Evolutionary conservation across 768 basidiomycete species (phyloP), one percentile per base, ranked within the genome.

Genomic region (Obba rivulosa): DNA sequence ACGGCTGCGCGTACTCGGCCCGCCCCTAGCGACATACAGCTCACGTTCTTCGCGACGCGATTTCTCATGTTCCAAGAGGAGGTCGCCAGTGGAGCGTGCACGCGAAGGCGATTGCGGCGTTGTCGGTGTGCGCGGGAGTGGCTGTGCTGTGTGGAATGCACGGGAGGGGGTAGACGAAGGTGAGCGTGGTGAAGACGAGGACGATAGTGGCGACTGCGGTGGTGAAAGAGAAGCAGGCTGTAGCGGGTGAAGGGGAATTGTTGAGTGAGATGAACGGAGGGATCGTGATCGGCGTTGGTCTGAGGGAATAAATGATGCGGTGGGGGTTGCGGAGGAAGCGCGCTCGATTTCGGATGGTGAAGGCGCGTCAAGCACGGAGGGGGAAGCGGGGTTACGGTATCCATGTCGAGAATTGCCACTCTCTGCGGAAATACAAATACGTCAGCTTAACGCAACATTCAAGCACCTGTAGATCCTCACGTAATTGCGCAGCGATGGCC

Each of bases 311-410:
- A 74, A 72, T 4, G 78, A 66, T 10, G 71, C 72, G 4, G 76
- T 78, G 1, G 82, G 78, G 21, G 81, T 80, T 22, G 69, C 69
- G 8, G 77, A 74, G 20, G 70, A 67, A 21, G 78, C 75, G 28
- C 64, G 61, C 23, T 69, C 62, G 44, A 66, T 69, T 45, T 86
- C 83, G 74, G 80, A 82, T 41, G 78, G 76, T 13, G 46, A 24
- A 18, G 47, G 53, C 21, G 69, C 69, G 42, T 64, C 65, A 37
- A 85, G 58, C 20, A 77, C 63, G 38, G 79, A 77, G 3, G 87
- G 85, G 16, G 87, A 87, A 8, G 85, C 85, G 39, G 85, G 84
- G 65, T 89, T 90, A 55, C 78, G 74, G 56, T 78, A 75, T 46
- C 38, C 42, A 11, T 77, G 75, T 16, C 58, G 49, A 40, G 28